phyloP scores from a whole-genome alignment of 257 asterid genomes.

The Mitragyna speciosa region DNA sequence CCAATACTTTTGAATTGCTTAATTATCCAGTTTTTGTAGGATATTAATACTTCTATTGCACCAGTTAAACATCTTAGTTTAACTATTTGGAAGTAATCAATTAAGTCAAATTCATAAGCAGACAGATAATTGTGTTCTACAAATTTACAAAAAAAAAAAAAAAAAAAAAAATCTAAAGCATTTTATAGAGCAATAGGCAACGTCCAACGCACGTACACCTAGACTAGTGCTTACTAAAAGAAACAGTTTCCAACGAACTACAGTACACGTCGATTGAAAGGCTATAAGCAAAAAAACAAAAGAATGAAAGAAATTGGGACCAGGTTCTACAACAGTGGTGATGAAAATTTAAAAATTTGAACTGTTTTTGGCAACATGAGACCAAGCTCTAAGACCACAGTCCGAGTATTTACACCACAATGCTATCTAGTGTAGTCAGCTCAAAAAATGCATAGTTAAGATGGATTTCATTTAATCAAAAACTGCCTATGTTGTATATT shows the following conservation, averaged over 20 bases:
- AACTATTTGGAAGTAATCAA: too few species aligned
- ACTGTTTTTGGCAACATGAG: neutral
- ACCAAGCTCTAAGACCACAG: slow-evolving; percentile 18
- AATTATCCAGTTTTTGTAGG: too few species aligned
- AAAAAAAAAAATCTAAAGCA: too few species aligned
- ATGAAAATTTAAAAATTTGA: neutral
- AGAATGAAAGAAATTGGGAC: neutral
- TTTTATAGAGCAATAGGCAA: too few species aligned
- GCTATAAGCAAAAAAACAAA: neutral
- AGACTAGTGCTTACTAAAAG: neutral
- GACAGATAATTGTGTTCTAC: too few species aligned
- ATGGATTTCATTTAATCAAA: neutral
- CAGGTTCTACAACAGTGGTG: neutral
- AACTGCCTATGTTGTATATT: neutral
- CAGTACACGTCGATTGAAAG: neutral
- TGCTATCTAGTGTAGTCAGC: slow-evolving; percentile 15
- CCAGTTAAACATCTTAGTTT: too few species aligned
- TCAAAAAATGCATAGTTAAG: slow-evolving; percentile 2
- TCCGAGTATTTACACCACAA: slow-evolving; percentile 20
- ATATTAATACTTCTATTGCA: too few species aligned
- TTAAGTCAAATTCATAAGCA: too few species aligned
- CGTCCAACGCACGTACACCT: too few species aligned
- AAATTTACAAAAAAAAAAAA: too few species aligned
- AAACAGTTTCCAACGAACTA: slow-evolving; percentile 1
- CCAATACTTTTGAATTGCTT: too few species aligned